Evolutionary conservation across 2,329 filamentous ascomycete species (phyloP).

Genomic region (Ilyonectria destructans): DNA sequence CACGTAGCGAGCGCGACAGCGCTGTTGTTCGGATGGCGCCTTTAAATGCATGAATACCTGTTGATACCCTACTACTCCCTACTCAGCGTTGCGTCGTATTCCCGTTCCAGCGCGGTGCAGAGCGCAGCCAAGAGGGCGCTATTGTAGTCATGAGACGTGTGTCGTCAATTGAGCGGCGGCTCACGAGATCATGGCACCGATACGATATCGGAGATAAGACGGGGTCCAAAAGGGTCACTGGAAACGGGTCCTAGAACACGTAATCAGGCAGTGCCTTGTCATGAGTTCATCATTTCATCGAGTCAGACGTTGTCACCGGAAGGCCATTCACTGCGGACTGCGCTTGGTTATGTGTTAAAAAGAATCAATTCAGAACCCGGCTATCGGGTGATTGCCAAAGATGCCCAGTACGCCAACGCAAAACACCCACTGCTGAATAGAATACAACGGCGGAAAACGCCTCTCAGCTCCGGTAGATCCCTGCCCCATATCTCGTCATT

Average conservation of each 20-base stretch:
- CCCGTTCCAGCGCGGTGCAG: slow-evolving; percentile 4
- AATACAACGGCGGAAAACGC: slow-evolving; percentile 47
- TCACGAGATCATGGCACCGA: slow-evolving; percentile 47
- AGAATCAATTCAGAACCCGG: slow-evolving; percentile 45
- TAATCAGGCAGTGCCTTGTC: slow-evolving; percentile 21
- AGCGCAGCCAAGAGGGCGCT: slow-evolving; percentile 38
- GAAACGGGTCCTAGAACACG: slow-evolving; percentile 16
- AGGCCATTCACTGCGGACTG: neutral
- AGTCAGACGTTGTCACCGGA: slow-evolving; percentile 17
- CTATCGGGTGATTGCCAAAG: slow-evolving; percentile 40
- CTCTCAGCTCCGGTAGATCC: slow-evolving; percentile 40
- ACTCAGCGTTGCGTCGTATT: slow-evolving; percentile 22
- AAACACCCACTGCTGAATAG: slow-evolving; percentile 30
- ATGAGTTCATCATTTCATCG: slow-evolving; percentile 11
- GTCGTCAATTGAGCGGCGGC: slow-evolving; percentile 31
- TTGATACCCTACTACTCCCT: slow-evolving; percentile 30
- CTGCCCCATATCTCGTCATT: slow-evolving; percentile 44
- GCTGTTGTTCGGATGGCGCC: slow-evolving; percentile 16
- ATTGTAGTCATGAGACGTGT: slow-evolving; percentile 36
- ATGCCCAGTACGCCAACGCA: slow-evolving; percentile 50
- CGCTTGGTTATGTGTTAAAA: slow-evolving; percentile 10
- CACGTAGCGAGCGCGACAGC: slow-evolving; percentile 34
- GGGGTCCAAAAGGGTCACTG: slow-evolving; percentile 13
- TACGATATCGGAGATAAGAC: slow-evolving; percentile 53
- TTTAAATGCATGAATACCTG: slow-evolving; percentile 41